phyloP scores from a whole-genome alignment of 352 stramenopile genomes.

The Plasmopara viticola region DNA sequence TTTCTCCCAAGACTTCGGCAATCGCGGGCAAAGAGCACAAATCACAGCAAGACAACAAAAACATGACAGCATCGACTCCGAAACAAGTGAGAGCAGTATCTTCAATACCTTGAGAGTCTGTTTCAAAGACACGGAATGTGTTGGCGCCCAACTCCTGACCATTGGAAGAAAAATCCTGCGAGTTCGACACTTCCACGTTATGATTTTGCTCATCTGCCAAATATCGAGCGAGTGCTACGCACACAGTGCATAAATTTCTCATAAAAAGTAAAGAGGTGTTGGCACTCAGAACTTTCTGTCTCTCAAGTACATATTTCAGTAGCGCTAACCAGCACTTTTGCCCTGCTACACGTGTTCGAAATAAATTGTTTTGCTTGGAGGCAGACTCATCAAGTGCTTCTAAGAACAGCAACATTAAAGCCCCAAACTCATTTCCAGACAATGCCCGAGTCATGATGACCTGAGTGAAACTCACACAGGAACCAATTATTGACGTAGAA shows the following conservation, averaged over 20 bases:
- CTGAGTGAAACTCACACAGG: slow-evolving; percentile 41
- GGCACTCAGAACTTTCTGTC: slow-evolving; percentile 32
- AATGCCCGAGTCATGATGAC: slow-evolving; percentile 35
- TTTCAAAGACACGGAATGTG: neutral
- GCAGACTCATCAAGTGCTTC: slow-evolving; percentile 42
- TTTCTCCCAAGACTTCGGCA: slow-evolving; percentile 33
- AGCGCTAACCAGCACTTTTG: slow-evolving; percentile 64
- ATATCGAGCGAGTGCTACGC: slow-evolving; percentile 48
- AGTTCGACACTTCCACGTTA: slow-evolving; percentile 5
- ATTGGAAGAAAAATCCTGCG: neutral
- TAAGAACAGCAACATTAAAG: slow-evolving; percentile 57
- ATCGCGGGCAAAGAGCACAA: slow-evolving; percentile 32
- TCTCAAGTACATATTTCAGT: slow-evolving; percentile 45
- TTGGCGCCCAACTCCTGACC: neutral
- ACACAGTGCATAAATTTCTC: slow-evolving; percentile 50
- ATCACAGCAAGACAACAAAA: slow-evolving; percentile 42
- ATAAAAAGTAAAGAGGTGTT: slow-evolving; percentile 44
- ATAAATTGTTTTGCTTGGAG: slow-evolving; percentile 1
- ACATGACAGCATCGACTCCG: slow-evolving; percentile 40
- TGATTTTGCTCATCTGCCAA: slow-evolving; percentile 48
- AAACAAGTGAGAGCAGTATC: slow-evolving; percentile 31
- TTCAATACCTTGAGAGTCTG: neutral
- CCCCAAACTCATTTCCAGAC: slow-evolving; percentile 52
- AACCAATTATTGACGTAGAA: slow-evolving; percentile 11
- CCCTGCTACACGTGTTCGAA: slow-evolving; percentile 14